Conservation (phyloP, 495 filamentous ascomycete species). For the Paragyromitra xinjiangensis region DNA sequence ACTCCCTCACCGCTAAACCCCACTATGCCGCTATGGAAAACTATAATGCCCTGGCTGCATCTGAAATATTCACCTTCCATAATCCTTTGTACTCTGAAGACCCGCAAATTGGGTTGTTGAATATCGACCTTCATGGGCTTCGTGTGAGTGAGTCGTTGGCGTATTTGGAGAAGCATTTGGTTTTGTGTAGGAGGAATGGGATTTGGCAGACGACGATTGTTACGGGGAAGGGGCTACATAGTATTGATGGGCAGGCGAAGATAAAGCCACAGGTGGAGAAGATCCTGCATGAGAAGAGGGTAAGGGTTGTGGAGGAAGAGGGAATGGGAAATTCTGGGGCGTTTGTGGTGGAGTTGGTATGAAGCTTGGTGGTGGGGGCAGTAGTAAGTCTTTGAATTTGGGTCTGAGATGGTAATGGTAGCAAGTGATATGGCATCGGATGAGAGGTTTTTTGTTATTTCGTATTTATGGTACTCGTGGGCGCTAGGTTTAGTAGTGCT, state of each 20-base stretch:
- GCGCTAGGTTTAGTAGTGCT: neutral
- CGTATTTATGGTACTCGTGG: neutral
- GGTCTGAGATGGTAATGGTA: neutral
- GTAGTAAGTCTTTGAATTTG: neutral
- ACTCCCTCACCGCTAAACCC: constrained; percentile 24
- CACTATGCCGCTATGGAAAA: constrained; percentile 8
- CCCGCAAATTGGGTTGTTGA: neutral
- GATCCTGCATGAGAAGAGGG: constrained; percentile 63
- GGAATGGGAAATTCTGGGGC: constrained; percentile 35
- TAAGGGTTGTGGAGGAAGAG: constrained; percentile 62
- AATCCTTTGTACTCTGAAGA: constrained; percentile 32
- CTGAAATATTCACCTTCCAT: constrained; percentile 29
- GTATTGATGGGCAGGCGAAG: constrained; percentile 46
- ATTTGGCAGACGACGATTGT: constrained; percentile 45
- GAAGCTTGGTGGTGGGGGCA: neutral
- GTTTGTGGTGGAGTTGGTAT: constrained; percentile 44
- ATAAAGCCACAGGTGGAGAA: constrained; percentile 52
- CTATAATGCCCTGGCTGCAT: constrained; percentile 43
- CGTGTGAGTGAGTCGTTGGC: constrained; percentile 48
- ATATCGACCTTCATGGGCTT: constrained; percentile 51
- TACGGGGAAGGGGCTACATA: constrained; percentile 51
- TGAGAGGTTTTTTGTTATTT: neutral
- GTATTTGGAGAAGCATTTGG: constrained; percentile 38
- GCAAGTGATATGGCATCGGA: neutral
- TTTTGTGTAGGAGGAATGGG: constrained; percentile 25